Evolutionary conservation across 352 stramenopile genomes (phyloP), one percentile per base, ranked within the genome.

Genomic region (Pseudoperonospora humuli): DNA sequence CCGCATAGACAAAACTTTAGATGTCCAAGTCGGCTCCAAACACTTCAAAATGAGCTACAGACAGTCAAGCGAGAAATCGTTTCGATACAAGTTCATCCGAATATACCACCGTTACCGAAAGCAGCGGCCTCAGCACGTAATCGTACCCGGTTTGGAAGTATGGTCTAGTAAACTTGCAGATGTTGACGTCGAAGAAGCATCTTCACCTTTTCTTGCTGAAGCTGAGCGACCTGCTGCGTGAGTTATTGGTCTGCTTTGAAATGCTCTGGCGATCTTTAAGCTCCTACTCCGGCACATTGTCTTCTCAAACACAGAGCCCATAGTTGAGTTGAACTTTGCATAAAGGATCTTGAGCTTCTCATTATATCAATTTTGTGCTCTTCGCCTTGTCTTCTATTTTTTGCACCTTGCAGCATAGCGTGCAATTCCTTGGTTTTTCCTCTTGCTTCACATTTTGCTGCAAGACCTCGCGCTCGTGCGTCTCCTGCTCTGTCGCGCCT

Each of bases 251-350:
- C 57, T 13, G 45, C 29, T 1, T 24, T 15, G 17, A 8, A 2
- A 45, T 6, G 3, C 26, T 54, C 49, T 28, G 32, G 9, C 6
- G 19, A 19, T 41, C 26, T 7, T 61, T 36, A 5, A 75, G 28
- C 26, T 68, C 34, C 9, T 58, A 26, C 9, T 50, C 29, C 3
- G 84, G 46, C 33, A 50, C 50, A 64, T 72, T 10, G 59, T 54
- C 42, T 75, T 70, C 14, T 67, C 54, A 0, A 33, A 62, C n/a
- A 61, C 59, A 1, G 53, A 37, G 33, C 61, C 62, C 59, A 69
- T 69, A 10, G 37, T 32, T 2, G 50, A 54, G 25, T 54, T 61
- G 48, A 69, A 69, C 33, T 62, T 62, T 2, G 50, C 14, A 28
- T 69, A 69, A 8, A 69, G 15, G 14, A 69, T 65, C 20, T 65